A percentile compares a stretch with the other conserved stretches of the same genome.
These are phyloP conservation scores for Macrolepiota fuliginosa DNA, from an alignment of 768 basidiomycete genomes.

Conservation along the genomic window DNA sequence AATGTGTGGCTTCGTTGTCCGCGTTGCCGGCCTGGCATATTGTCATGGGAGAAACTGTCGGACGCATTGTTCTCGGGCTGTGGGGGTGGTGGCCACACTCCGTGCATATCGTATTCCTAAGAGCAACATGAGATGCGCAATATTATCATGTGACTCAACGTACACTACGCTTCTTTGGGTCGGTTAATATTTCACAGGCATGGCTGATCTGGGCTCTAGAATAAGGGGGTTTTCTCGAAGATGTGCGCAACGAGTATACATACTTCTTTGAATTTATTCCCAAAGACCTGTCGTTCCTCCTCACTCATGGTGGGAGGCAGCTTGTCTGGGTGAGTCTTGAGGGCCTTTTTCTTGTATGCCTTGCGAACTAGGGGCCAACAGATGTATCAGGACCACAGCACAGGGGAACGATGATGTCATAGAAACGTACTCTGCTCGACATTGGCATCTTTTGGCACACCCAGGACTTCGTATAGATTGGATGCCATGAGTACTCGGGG, in stretches of 20 bases:
- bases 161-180: slow-evolving; percentile 57
- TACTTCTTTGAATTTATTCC: slow-evolving; percentile 52
- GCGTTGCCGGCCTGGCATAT: slow-evolving; percentile 16
- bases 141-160: slow-evolving; percentile 15
- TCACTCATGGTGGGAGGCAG: slow-evolving; percentile 51
- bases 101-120: slow-evolving; percentile 67
- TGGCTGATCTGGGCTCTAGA: slow-evolving; percentile 55
- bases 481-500: slow-evolving; percentile 40
- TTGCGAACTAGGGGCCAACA: slow-evolving; percentile 31
- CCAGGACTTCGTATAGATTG: slow-evolving; percentile 65
- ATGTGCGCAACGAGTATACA: neutral
- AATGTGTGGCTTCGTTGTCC: slow-evolving; percentile 31
- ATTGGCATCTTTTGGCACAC: slow-evolving; percentile 49
- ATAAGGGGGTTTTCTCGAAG: neutral
- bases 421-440: slow-evolving; percentile 60
- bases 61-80: slow-evolving; percentile 24
- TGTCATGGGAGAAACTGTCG: slow-evolving; percentile 3
- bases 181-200: slow-evolving; percentile 73
- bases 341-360: slow-evolving; percentile 63
- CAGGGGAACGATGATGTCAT: neutral
- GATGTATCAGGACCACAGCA: neutral
- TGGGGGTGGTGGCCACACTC: slow-evolving; percentile 76
- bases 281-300: slow-evolving; percentile 50
- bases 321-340: slow-evolving; percentile 76
- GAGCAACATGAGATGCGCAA: neutral